phyloP scores from a whole-genome alignment of 768 basidiomycete species.

The Udeniomyces megalosporus region DNA sequence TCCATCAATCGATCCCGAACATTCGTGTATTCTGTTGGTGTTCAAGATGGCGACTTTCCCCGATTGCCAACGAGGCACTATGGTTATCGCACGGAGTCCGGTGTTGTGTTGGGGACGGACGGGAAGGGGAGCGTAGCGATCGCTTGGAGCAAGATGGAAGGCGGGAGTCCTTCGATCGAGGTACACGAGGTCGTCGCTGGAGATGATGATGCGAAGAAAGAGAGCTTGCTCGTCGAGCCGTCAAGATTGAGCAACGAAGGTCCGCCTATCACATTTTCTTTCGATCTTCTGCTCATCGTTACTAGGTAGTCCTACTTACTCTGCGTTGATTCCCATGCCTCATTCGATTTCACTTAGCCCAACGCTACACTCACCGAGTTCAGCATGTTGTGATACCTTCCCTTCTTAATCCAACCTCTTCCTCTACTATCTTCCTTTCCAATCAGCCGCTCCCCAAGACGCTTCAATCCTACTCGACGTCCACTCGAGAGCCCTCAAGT shows the following conservation, averaged over 20 bases:
- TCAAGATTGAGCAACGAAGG: constrained; percentile 33
- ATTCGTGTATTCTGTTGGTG: not conserved
- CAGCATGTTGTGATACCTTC: constrained; percentile 34
- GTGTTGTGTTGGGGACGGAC: constrained; percentile 20
- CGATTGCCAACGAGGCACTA: no score
- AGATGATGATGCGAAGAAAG: constrained; percentile 23
- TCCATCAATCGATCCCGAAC: constrained; percentile 42
- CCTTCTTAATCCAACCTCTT: constrained; percentile 34
- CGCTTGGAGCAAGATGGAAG: constrained; percentile 5
- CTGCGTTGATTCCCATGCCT: no score
- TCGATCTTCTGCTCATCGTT: no score
- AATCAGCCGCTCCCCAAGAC: constrained; percentile 41
- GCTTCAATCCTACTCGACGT: constrained; percentile 38
- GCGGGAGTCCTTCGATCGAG: no score
- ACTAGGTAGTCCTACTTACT: no score
- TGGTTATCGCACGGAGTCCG: no score
- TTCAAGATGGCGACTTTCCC: no score
- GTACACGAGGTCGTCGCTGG: constrained; percentile 42
- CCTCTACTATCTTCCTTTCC: constrained; percentile 27
- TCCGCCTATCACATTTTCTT: constrained; percentile 25
- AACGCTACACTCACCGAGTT: no score
- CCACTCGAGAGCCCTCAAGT: no score
- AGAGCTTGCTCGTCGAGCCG: constrained; percentile 36
- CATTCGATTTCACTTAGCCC: no score
- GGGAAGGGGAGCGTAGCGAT: constrained; percentile 8